Conservation (phyloP, 352 stramenopile genomes). For the Phytophthora macrochlamydospora region DNA sequence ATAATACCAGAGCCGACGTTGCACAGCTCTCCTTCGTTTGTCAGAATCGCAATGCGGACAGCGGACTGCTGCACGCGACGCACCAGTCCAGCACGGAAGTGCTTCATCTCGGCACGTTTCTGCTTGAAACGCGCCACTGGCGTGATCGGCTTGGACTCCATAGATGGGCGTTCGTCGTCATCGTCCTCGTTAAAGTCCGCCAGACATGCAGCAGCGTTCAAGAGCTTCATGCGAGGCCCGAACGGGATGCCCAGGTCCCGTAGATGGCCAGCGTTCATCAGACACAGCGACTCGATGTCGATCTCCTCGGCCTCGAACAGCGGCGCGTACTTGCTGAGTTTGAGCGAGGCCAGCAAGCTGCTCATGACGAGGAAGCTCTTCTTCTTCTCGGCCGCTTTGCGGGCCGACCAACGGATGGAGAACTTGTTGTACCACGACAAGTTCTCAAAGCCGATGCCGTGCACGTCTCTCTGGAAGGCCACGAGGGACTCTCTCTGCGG, state of each 20-base stretch:
- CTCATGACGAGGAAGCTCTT: constrained; percentile 90
- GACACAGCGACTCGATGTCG: constrained; percentile 84
- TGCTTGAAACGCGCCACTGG: constrained; percentile 83
- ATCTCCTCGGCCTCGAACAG: constrained; percentile 90
- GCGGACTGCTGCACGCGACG: constrained; percentile 86
- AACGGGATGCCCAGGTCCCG: constrained; percentile 86
- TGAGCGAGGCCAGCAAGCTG: constrained; percentile 75
- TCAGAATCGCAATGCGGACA: constrained; percentile 85
- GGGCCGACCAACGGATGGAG: constrained; percentile 78
- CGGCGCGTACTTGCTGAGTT: constrained; percentile 83
- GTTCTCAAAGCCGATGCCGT: constrained; percentile 86
- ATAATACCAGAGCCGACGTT: constrained; percentile 90
- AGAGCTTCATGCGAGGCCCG: constrained; percentile 82
- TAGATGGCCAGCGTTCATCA: constrained; percentile 88
- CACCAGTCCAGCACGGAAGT: constrained; percentile 84
- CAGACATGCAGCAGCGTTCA: constrained; percentile 83
- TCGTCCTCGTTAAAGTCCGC: constrained; percentile 87
- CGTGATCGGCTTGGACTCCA: constrained; percentile 67
- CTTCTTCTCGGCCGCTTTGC: constrained; percentile 86
- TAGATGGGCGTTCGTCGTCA: constrained; percentile 69
- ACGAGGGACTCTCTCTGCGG: constrained; percentile 81
- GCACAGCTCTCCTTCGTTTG: constrained; percentile 82
- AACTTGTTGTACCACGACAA: constrained; percentile 89
- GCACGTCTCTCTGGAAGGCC: constrained; percentile 86
- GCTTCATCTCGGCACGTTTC: constrained; percentile 84